These are phyloP conservation scores for Fonsecaea erecta DNA, from an alignment of 2,329 filamentous ascomycete genomes.

Conservation along the genomic window DNA sequence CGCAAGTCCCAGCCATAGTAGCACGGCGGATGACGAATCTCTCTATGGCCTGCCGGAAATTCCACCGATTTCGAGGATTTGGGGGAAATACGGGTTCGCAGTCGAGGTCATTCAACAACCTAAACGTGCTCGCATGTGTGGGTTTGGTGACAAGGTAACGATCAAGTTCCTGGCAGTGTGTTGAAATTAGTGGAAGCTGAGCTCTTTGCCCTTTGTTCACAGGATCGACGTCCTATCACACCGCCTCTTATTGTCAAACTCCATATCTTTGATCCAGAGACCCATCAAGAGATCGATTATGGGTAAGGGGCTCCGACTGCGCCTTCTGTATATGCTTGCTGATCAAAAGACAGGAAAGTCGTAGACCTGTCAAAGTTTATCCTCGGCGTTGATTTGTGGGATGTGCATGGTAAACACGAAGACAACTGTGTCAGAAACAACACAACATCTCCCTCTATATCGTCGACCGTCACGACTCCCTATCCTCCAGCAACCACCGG, in stretches of 20 bases:
- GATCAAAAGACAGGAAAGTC: conserved; percentile 60
- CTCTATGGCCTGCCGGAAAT: conserved; percentile 40
- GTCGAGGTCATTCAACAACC: conserved; percentile 89
- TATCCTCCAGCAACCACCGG: conserved; percentile 17
- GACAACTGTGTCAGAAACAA: conserved; percentile 70
- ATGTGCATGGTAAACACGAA: conserved; percentile 63
- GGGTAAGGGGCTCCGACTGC: conserved; percentile 63
- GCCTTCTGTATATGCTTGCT: conserved; percentile 26
- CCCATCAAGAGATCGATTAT: conserved; percentile 80
- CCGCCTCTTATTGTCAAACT: conserved; percentile 90
- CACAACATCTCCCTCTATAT: conserved; percentile 30
- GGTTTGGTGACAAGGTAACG: conserved; percentile 92
- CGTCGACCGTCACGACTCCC: conserved; percentile 16
- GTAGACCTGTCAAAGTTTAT: conserved; percentile 68
- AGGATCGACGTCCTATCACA: conserved; percentile 95
- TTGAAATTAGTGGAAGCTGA: conserved; percentile 11
- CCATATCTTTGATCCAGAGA: conserved; percentile 73
- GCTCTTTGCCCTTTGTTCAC: conserved; percentile 18
- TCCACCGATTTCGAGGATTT: conserved; percentile 47
- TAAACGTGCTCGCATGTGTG: conserved; percentile 93
- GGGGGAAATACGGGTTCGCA: conserved; percentile 57
- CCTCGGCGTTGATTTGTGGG: conserved; percentile 72
- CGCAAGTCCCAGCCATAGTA: conserved; percentile 44
- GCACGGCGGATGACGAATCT: conserved; percentile 34
- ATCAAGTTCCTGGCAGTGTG: conserved; percentile 8